Evolutionary conservation across 768 basidiomycete species (phyloP), one percentile per base, ranked within the genome.

Genomic region (Macrolepiota dolichaula): DNA sequence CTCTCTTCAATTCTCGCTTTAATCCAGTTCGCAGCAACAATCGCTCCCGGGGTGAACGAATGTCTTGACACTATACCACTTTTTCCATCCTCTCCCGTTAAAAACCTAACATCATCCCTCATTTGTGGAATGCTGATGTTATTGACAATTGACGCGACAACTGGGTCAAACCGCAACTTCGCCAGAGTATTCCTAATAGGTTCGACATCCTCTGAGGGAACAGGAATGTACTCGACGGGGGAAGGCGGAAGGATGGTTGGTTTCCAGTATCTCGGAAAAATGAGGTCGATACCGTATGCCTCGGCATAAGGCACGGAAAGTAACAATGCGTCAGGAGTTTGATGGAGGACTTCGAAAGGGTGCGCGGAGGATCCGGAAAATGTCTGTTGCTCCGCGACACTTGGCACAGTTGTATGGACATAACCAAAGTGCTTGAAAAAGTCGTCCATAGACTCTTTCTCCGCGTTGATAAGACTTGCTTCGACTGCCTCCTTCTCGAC

Each of bases 51-150:
- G 0, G 86, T 79, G 72, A 95, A 96, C 9, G 91, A 91, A 69
- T 95, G 92, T n/a, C 95, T 81, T 1, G 87, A 88, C 32, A 85
- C 64, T 65, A 96, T 89, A 11, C 83, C 83, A 9, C 90, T 92
- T 44, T 74, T 72, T n/a, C 75, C 79, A 65, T 88, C 86, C 71
- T 97, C 94, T 52, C 93, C 94, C 0, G 94, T 94, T 61, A 97
- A 84, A 70, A 85, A 95, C 55, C 86, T 82, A 50, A 95, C 81
- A 71, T 93, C 89, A 46, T 82, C 79, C 61, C 78, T 77, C 74
- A 96, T 84, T 65, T 85, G 81, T 10, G 81, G 71, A 13, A 88
- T 65, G 32, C 88, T 89, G 58, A 96, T 79, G 53, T 86, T 85
- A 61, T 83, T 80, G 25, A 94, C 84, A 59, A 91, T 77, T 38